Conservation (phyloP, 2,329 filamentous ascomycete genomes). For the Calcarisporium arbuscula region DNA sequence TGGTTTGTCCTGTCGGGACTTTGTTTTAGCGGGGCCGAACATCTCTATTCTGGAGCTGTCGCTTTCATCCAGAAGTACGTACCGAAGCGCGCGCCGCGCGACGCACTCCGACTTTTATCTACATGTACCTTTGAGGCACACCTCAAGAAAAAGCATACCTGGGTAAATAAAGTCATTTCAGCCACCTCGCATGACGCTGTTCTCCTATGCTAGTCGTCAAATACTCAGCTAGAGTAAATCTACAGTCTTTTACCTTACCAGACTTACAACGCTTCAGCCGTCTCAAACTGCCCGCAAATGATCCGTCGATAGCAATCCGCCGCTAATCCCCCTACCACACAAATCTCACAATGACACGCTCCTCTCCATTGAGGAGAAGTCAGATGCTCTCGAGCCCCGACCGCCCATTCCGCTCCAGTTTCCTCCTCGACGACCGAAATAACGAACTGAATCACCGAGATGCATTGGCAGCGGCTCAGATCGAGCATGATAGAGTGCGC, state of each 20-base stretch:
- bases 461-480: conserved; percentile 59
- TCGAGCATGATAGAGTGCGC: conserved; percentile 60
- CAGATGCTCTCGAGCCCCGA: conserved; percentile 36
- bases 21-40: conserved; percentile 15
- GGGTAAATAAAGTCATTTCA: too few species aligned
- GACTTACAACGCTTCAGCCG: neutral
- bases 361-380: conserved; percentile 33
- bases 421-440: conserved; percentile 58
- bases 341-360: conserved; percentile 32
- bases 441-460: conserved; percentile 57
- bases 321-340: neutral
- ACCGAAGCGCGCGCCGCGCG: too few species aligned
- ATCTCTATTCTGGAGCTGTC: conserved; percentile 2
- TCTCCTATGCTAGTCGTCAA: too few species aligned
- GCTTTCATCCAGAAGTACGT: too few species aligned
- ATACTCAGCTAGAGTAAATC: too few species aligned
- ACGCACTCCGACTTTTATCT: too few species aligned
- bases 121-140: too few species aligned
- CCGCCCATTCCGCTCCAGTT: conserved; percentile 45
- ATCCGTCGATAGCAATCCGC: conserved; percentile 12
- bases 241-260: too few species aligned
- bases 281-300: conserved; percentile 13
- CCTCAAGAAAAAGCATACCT: too few species aligned
- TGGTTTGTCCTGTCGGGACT: conserved; percentile 12
- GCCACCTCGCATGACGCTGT: too few species aligned